These are phyloP conservation scores for Acarospora socialis DNA, from an alignment of 2,329 filamentous ascomycete species.

Conservation along the genomic window DNA sequence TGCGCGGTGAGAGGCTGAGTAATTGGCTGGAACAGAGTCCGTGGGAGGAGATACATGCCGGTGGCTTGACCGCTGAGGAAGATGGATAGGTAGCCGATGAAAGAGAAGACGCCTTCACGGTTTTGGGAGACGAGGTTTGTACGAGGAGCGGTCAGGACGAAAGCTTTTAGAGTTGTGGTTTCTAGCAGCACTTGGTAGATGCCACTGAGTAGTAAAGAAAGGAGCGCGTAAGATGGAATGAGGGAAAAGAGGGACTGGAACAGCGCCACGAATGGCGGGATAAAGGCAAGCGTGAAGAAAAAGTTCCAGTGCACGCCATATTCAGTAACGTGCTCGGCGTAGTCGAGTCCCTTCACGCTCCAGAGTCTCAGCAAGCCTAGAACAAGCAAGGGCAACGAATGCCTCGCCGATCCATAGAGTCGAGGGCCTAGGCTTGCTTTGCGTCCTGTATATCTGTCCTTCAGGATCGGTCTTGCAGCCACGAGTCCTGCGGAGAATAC, in stretches of 20 bases:
- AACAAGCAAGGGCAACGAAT: slow-evolving; percentile 67
- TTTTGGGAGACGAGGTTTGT: slow-evolving; percentile 74
- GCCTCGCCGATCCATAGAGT: slow-evolving; percentile 54
- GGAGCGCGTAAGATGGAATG: slow-evolving; percentile 61
- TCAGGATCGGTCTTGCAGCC: slow-evolving; percentile 68
- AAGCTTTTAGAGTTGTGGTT: slow-evolving; percentile 63
- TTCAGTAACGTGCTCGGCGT: slow-evolving; percentile 92
- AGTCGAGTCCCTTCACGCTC: slow-evolving; percentile 87
- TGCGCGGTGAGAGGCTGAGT: background rate
- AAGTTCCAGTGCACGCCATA: slow-evolving; percentile 99
- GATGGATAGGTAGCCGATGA: slow-evolving; percentile 84
- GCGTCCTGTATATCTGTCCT: slow-evolving; percentile 44
- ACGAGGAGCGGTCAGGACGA: slow-evolving; percentile 68
- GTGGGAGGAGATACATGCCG: slow-evolving; percentile 65
- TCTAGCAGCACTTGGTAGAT: slow-evolving; percentile 65
- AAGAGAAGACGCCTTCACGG: slow-evolving; percentile 88
- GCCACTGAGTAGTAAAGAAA: slow-evolving; percentile 55
- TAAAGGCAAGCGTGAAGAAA: slow-evolving; percentile 84
- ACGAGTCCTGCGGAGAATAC: slow-evolving; percentile 89
- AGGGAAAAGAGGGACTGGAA: slow-evolving; percentile 55
- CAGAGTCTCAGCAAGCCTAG: slow-evolving; percentile 70
- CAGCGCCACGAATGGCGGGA: slow-evolving; percentile 77
- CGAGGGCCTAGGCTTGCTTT: slow-evolving; percentile 35
- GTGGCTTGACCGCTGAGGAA: slow-evolving; percentile 80
- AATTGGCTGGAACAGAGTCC: slow-evolving; percentile 16